phyloP scores from a whole-genome alignment of 768 basidiomycete genomes.

The Tulasnella sp. region DNA sequence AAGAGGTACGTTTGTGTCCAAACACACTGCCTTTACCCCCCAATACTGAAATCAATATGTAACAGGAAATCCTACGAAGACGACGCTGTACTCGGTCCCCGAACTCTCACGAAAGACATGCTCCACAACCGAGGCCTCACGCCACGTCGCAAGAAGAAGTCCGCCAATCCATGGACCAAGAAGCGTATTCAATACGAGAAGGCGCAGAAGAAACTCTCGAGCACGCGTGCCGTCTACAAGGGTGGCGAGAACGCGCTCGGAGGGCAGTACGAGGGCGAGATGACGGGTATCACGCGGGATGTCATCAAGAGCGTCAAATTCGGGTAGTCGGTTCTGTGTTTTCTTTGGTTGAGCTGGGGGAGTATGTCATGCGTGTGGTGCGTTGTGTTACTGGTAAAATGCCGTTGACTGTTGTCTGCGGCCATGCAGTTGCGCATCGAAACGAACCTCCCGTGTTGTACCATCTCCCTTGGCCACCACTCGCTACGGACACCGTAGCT shows the following conservation, averaged over 20 bases:
- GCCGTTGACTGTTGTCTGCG: no score
- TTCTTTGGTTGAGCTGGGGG: no score
- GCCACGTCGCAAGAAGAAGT: constrained; percentile 62
- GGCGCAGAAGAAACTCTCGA: constrained; percentile 83
- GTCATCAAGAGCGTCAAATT: constrained; percentile 64
- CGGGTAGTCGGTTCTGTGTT: no score
- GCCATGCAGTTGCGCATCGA: no score
- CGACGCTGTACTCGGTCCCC: constrained; percentile 45
- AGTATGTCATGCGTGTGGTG: no score
- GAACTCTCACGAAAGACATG: constrained; percentile 80
- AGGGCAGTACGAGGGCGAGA: constrained; percentile 80
- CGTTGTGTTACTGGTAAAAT: no score
- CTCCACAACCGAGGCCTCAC: constrained; percentile 91
- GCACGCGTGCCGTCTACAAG: constrained; percentile 86
- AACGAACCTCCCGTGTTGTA: no score
- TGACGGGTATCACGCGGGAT: constrained; percentile 72
- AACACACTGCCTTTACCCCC: not conserved
- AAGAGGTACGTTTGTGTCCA: constrained; percentile 37
- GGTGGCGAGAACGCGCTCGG: constrained; percentile 62
- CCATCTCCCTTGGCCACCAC: no score
- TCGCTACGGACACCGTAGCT: no score
- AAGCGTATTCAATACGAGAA: constrained; percentile 80
- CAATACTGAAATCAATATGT: not conserved
- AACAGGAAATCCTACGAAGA: constrained; percentile 26
- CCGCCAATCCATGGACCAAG: constrained; percentile 96